Base-by-base conservation (phyloP, 805 yeast genomes). In the Myxozyma kluyveri region DNA sequence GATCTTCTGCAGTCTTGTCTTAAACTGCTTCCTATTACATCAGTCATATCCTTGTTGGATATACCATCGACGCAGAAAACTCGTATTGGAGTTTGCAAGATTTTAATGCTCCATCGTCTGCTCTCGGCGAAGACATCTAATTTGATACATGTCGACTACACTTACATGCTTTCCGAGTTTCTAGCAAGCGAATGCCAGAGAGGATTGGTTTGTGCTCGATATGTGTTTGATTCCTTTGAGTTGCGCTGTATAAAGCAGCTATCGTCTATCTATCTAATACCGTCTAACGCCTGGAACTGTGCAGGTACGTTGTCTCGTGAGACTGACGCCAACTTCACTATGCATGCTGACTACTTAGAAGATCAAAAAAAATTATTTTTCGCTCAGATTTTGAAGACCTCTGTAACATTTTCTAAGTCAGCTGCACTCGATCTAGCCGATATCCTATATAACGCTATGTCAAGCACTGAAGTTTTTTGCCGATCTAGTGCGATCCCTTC, bases 281-380 rank as follows among this genome's bases (percentile, higher is more conserved):
- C 78, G 45, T 74, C 81, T 29, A 86, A 83, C 67, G 90, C 96
- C 96, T 89, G 93, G 89, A 84, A 79, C 63, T 70, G 77, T 24
- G 54, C 74, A 1, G 59, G 63, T 27, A 72, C 71, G 4, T 38
- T 26, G 9, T 23, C 18, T 31, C 17, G 12, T 24, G 18, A 10
- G 19, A 17, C 41, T 37, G 10, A 7, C n/a, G n/a, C n/a, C n/a
- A n/a, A n/a, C n/a, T n/a, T n/a, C n/a, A n/a, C n/a, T n/a, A n/a
- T n/a, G n/a, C n/a, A n/a, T n/a, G n/a, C n/a, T n/a, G n/a, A n/a
- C n/a, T n/a, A n/a, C n/a, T n/a, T n/a, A n/a, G n/a, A n/a, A n/a
- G n/a, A n/a, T n/a, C n/a, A 69, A 1, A 71, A 72, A 17, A 74
- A 75, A 49, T 82, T 95, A 0, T 70, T 86, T 41, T 88, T 88